Conservation (phyloP, 2,329 filamentous ascomycete genomes). For the Fusarium phyllophilum region DNA sequence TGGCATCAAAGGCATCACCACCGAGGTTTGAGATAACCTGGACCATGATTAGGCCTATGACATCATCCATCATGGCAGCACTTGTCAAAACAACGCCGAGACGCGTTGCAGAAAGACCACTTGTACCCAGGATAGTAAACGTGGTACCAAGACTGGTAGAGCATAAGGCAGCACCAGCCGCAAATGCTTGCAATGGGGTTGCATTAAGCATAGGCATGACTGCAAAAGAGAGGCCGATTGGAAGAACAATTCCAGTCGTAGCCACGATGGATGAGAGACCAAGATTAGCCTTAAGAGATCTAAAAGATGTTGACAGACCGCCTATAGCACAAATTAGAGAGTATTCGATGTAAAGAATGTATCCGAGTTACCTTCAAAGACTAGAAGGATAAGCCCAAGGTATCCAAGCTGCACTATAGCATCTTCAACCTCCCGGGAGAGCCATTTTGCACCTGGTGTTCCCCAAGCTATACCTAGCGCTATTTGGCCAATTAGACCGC, state of each 20-base stretch:
- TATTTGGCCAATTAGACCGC: conserved; percentile 77
- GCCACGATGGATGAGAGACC: conserved; percentile 70
- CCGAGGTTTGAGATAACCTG: conserved; percentile 77
- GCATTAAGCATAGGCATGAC: conserved; percentile 62
- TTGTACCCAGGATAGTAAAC: conserved; percentile 63
- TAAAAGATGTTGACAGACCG: conserved; percentile 57
- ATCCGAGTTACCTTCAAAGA: conserved; percentile 68
- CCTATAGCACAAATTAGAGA: conserved; percentile 49
- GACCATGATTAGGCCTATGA: conserved; percentile 80
- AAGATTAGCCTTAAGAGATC: conserved; percentile 66
- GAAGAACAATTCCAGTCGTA: conserved; percentile 69
- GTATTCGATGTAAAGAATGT: fast-evolving
- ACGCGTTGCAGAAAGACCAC: conserved; percentile 55
- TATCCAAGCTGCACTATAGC: conserved; percentile 75
- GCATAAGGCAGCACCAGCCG: conserved; percentile 77
- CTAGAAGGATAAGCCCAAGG: conserved; percentile 75
- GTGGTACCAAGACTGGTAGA: conserved; percentile 79
- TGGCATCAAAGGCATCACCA: conserved; percentile 42
- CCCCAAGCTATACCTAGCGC: conserved; percentile 77
- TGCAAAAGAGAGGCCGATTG: conserved; percentile 73
- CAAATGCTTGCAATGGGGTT: conserved; percentile 71
- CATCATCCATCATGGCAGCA: conserved; percentile 85
- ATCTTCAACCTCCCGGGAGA: conserved; percentile 62
- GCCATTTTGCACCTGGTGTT: conserved; percentile 70
- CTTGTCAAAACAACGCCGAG: conserved; percentile 73